Conservation (phyloP, 176 grass and related monocot genomes). For the Triticum dicoccoides region DNA sequence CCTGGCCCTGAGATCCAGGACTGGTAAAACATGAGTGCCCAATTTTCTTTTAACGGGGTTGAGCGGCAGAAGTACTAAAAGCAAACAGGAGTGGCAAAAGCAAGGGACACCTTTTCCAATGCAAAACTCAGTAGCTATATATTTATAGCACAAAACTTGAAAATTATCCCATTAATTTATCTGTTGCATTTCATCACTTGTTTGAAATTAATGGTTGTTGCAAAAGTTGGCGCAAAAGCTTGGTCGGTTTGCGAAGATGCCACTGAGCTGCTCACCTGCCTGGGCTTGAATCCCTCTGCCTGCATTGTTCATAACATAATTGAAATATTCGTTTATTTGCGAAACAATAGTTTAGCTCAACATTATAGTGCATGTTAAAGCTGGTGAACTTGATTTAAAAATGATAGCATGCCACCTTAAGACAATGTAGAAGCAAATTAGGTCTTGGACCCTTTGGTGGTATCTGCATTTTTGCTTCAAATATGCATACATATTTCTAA, state of each 20-base stretch:
- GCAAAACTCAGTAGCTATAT: not conserved
- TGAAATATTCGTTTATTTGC: not conserved
- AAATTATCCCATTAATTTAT: not conserved
- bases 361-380: not conserved
- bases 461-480: not conserved
- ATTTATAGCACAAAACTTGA: not conserved
- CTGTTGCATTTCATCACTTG: not conserved
- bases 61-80: not conserved
- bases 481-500: slow-evolving; percentile 5
- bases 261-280: not conserved
- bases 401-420: not conserved
- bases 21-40: not conserved
- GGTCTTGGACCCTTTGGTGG: not conserved
- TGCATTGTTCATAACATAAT: not conserved
- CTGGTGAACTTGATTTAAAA: slow-evolving; percentile 1
- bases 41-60: not conserved
- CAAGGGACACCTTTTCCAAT: not conserved
- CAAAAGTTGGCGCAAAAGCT: not conserved
- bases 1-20: too few relatives aligned
- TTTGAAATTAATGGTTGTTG: not conserved
- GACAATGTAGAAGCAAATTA: not conserved
- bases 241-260: not conserved
- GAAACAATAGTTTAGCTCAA: slow-evolving; percentile 9
- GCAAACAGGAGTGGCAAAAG: not conserved
- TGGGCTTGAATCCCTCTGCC: not conserved